Percentiles rank a stretch among this genome's conserved stretches.
Evolutionary conservation across 2,329 filamentous ascomycete genomes (phyloP).

Genomic region (Apiospora arundinis): DNA sequence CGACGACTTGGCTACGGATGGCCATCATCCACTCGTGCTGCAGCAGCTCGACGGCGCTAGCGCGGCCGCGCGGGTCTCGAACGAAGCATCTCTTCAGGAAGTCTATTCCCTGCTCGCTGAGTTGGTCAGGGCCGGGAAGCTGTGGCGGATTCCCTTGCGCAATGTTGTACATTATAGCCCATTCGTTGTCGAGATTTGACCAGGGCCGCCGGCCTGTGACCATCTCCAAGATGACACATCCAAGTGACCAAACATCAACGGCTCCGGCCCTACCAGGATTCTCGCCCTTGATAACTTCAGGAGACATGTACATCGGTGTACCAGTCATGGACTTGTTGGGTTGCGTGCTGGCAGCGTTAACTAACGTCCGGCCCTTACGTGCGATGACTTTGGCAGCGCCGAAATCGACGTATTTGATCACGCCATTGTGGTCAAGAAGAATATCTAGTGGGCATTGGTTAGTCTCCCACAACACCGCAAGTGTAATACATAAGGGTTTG

Average conservation of each 20-base stretch:
- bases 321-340: constrained; percentile 94
- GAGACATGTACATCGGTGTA: constrained; percentile 99
- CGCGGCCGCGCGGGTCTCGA: constrained; percentile 78
- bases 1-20: constrained; percentile 69
- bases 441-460: constrained; percentile 67
- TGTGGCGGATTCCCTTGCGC: constrained; percentile 94
- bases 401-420: constrained; percentile 99
- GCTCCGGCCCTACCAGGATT: constrained; percentile 81
- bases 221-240: constrained; percentile 98
- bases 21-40: constrained; percentile 90
- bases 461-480: constrained; percentile 29
- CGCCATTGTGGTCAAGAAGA: constrained; percentile 93
- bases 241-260: constrained; percentile 94
- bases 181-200: constrained; percentile 97
- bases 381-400: constrained; percentile 97
- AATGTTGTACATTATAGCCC: constrained; percentile 99
- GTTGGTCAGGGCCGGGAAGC: constrained; percentile 80
- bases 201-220: constrained; percentile 92
- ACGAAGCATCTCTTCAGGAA: constrained; percentile 89
- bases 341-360: constrained; percentile 66
- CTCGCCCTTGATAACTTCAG: constrained; percentile 94
- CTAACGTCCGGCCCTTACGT: constrained; percentile 86
- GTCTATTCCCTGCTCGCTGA: constrained; percentile 84
- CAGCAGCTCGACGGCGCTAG: constrained; percentile 84
- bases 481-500: background rate